Evolutionary conservation across 1,284 basidiomycete species (phyloP), one percentile per base, ranked within the genome.

Genomic region (Microbotryum scabiosae): DNA sequence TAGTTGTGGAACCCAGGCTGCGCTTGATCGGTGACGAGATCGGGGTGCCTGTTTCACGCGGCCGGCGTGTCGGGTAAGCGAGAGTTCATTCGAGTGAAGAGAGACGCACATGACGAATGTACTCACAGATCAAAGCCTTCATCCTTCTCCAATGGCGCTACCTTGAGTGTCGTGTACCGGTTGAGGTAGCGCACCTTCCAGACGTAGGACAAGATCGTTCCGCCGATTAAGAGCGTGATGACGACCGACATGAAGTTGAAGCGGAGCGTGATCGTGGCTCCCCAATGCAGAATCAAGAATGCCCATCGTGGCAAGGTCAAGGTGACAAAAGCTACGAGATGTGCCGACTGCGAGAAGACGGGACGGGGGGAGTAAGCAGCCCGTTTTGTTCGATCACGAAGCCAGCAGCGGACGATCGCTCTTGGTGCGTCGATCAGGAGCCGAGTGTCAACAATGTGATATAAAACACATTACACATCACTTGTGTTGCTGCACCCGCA

Each of bases 1-100:
- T 96, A 96, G 71, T 93, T 92, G 73, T 93, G 90, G 71, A 96
- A 91, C 3, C 77, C 82, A 7, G 86, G 82, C 0, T 85, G 81
- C n/a, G 82, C 78, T 61, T 87, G 86, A 70, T 79, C 74, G 20
- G 84, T 82, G 63, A 89, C 89, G n/a, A 90, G 85, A 73, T 91
- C 89, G 3, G 90, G 89, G 76, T 92, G 89, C 36, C 72, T 66
- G 62, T 62, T 59, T 12, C 36, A 18, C 12, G 36, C 12, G 10
- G 5, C 36, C 36, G 5, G 36, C 36, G 5, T 12, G 5, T 4
- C 4, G 10, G 9, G 52, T 53, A 9, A 43, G 52, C 21, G 6
- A n/a, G 30, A n/a, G 63, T 86, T 85, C 10, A 73, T 7, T 73
- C 62, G 62, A 48, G 7, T 10, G 16, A 21, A 56, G 16, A 30